Evolutionary conservation across 164 flowering plant genomes (phyloP).

Genomic region (Cinnamomum chago): DNA sequence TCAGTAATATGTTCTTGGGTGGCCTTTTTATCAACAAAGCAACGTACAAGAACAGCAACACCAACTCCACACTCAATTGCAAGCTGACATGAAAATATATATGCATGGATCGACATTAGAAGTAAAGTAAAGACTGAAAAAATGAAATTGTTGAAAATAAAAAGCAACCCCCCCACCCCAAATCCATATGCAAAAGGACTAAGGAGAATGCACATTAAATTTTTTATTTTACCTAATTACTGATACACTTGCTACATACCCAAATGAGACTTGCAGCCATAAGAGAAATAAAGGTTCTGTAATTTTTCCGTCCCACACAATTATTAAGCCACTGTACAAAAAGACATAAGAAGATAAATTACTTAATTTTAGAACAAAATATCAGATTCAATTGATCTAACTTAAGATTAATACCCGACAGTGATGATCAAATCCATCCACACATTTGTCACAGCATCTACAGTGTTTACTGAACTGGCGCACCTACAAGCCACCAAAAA

Average conservation of each 20-base stretch:
- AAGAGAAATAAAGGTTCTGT: constrained; percentile 71
- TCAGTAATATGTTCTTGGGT: constrained; percentile 78
- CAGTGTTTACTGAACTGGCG: constrained; percentile 95
- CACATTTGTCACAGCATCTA: constrained; percentile 98
- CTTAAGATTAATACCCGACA: constrained; percentile 60
- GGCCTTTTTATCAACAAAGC: constrained; percentile 65
- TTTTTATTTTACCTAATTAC: neutral
- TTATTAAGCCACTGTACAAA: constrained; percentile 89
- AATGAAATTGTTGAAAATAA: no score
- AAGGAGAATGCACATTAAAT: neutral
- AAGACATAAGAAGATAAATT: neutral
- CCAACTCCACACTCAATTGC: constrained; percentile 86
- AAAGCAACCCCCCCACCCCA: no score
- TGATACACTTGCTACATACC: constrained; percentile 44
- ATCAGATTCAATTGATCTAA: neutral
- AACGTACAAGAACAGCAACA: constrained; percentile 80
- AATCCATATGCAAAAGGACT: neutral
- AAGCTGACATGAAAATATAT: constrained; percentile 39
- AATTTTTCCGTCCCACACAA: constrained; percentile 93
- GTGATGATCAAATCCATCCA: constrained; percentile 98
- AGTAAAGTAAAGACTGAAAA: neutral
- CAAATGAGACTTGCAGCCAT: constrained; percentile 89
- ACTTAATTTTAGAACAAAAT: neutral
- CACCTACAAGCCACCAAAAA: constrained; percentile 47
- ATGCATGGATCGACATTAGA: neutral